phyloP scores from a whole-genome alignment of 306 rosid genomes.

The Gillenia trifoliata region DNA sequence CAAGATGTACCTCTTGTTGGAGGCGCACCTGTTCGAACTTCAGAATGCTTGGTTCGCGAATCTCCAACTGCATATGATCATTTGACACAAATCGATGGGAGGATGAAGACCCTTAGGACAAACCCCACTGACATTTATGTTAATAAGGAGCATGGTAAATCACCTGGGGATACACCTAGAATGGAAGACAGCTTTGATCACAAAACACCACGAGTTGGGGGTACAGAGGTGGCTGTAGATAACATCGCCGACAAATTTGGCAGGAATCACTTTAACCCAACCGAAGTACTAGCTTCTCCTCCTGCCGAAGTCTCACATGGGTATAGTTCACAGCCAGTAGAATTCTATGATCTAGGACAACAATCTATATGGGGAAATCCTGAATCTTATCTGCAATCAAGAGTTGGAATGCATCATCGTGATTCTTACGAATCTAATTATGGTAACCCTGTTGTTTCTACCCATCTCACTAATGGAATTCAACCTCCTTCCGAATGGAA shows the following conservation, averaged over 20 bases:
- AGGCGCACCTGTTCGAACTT: slow-evolving; percentile 32
- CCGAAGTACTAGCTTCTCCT: slow-evolving; percentile 32
- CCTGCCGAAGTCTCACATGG: slow-evolving; percentile 33
- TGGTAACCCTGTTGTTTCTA: slow-evolving; percentile 28
- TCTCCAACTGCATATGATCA: slow-evolving; percentile 45
- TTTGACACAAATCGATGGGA: slow-evolving; percentile 50
- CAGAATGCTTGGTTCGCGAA: slow-evolving; percentile 38
- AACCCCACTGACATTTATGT: slow-evolving; percentile 33
- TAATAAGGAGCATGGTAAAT: slow-evolving; percentile 31
- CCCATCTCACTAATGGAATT: slow-evolving; percentile 10
- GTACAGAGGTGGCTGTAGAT: slow-evolving; percentile 41
- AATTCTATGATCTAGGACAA: slow-evolving; percentile 46
- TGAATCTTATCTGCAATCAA: slow-evolving; percentile 43
- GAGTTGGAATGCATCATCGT: slow-evolving; percentile 28
- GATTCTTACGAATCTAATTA: slow-evolving; percentile 19
- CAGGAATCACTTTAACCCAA: slow-evolving; percentile 18
- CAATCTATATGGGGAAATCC: slow-evolving; percentile 49
- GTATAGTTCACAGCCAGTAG: slow-evolving; percentile 36
- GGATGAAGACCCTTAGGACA: slow-evolving; percentile 37
- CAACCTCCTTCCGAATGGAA: slow-evolving; percentile 27
- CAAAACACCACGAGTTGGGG: slow-evolving; percentile 22
- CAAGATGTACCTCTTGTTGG: slow-evolving; percentile 29
- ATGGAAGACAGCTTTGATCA: slow-evolving; percentile 38
- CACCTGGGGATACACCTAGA: slow-evolving; percentile 33
- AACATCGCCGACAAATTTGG: slow-evolving; percentile 31